Evolutionary conservation across 805 yeast genomes (phyloP), one percentile per base, ranked within the genome.

Genomic region (Saccharomycopsis sp.): DNA sequence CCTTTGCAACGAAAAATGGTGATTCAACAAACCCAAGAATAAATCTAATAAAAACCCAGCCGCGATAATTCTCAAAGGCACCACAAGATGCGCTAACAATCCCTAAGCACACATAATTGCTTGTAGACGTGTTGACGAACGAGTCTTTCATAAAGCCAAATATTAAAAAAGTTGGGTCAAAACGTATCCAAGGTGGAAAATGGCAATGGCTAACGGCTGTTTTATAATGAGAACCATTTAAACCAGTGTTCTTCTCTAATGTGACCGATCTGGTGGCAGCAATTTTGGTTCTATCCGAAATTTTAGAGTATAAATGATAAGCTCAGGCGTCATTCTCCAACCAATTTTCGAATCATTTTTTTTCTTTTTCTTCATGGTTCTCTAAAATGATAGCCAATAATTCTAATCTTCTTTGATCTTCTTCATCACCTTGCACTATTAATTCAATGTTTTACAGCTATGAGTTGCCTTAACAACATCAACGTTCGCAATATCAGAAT

Each of bases 221-320:
- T 53, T 75, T 74, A 47, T 70, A 72, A 51, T 71, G 67, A 31
- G 55, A 55, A 6, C 74, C 74, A 3, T 55, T 50, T 33, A 72
- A 59, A 1, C 62, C 61, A 42, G 72, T 55, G 45, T 72, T 75
- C 6, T 64, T 63, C 54, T 72, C 75, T 23, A 72, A 53, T 1
- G 73, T 72, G 41, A 74, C 76, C 23, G 71, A 57, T 52, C 75
- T 59, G 1, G 76, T 75, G 4, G 43, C 20, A 1, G 76, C 74
- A 50, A 71, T 69, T 50, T 70, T 71, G 54, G 70, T 71, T 48
- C 76, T 56, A 53, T 72, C 77, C 48, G 55, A 50, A 70, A 72
- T 50, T 74, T 74, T 48, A 75, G 63, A 48, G 74, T 71, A 53
- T 74, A 74, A 51, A 74, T 68, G 51, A 65, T 59, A n/a, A n/a